Evolutionary conservation across 768 basidiomycete species (phyloP).

Genomic region (Boletus sp.): DNA sequence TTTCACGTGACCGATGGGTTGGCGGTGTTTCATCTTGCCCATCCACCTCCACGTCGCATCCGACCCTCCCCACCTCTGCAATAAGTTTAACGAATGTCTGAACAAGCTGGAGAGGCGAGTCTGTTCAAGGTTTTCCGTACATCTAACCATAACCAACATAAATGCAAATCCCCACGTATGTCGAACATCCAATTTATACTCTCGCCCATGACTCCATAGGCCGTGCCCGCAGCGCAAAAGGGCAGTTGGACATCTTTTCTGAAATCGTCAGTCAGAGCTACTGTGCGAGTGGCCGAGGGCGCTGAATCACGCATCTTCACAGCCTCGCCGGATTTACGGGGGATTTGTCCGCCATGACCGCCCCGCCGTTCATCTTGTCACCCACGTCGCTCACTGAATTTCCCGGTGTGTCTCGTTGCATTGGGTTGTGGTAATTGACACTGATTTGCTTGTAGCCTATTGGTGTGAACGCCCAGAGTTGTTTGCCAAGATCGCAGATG

Average conservation of each 20-base stretch:
- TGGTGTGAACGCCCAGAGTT: conserved; percentile 95
- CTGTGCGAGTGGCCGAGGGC: not conserved
- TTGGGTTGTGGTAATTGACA: not conserved
- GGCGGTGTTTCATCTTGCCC: conserved; percentile 3
- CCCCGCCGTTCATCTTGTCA: conserved; percentile 89
- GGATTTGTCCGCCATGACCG: conserved; percentile 80
- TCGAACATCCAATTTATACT: conserved; percentile 23
- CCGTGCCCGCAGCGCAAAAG: conserved; percentile 80
- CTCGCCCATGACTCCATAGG: conserved; percentile 35
- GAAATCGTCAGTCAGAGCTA: conserved; percentile 66
- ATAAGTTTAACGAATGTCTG: conserved; percentile 27
- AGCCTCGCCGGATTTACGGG: conserved; percentile 86
- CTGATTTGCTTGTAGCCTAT: conserved; percentile 56
- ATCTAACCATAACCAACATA: conserved; percentile 23
- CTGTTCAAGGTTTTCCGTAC: conserved; percentile 18
- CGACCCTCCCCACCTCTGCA: not conserved
- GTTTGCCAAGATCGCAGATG: conserved; percentile 84
- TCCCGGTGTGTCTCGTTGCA: conserved; percentile 53
- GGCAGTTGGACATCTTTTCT: conserved; percentile 88
- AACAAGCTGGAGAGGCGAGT: conserved; percentile 43
- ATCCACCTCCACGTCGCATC: conserved; percentile 3
- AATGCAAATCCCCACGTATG: conserved; percentile 36
- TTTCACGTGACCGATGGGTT: conserved; percentile 22
- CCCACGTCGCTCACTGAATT: conserved; percentile 91
- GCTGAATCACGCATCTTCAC: conserved; percentile 5